These are phyloP conservation scores for Strobilomyces dryophilus DNA, from an alignment of 768 basidiomycete genomes.

Conservation along the genomic window DNA sequence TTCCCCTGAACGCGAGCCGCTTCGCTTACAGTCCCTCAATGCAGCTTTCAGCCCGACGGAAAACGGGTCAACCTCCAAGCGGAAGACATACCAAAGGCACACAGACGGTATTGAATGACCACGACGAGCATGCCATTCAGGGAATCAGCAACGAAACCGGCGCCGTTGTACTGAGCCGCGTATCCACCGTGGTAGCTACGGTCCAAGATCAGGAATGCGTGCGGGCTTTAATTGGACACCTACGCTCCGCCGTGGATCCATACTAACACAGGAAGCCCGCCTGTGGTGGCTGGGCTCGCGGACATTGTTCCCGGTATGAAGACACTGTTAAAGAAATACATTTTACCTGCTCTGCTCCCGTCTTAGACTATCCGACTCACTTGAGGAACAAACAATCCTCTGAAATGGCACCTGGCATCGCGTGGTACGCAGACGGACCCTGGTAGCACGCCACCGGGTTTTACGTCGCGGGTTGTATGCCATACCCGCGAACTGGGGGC, in stretches of 20 bases:
- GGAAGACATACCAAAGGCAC: conserved; percentile 27
- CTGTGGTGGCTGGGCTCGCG: not conserved
- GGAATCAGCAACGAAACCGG: conserved; percentile 23
- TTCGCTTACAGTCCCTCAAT: conserved; percentile 38
- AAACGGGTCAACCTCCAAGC: not conserved
- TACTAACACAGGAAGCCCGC: conserved; percentile 30
- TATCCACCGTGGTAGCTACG: conserved; percentile 23
- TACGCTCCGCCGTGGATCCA: conserved; percentile 38
- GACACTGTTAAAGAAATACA: conserved; percentile 1
- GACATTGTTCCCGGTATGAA: conserved; percentile 8
- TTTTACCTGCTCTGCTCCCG: too few relatives aligned
- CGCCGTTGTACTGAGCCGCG: conserved; percentile 15
- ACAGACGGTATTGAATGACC: conserved; percentile 34
- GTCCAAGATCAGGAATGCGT: not conserved
- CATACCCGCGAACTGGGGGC: conserved; percentile 11
- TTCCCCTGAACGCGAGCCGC: not conserved
- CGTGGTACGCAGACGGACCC: not conserved
- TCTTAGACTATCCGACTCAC: not conserved
- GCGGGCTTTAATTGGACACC: not conserved
- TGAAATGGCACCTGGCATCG: not conserved
- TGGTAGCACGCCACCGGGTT: conserved; percentile 28
- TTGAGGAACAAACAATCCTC: conserved; percentile 34
- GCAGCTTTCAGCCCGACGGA: not conserved
- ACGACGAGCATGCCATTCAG: conserved; percentile 24
- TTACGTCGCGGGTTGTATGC: conserved; percentile 24